Base-by-base conservation (phyloP, 1,284 basidiomycete genomes). In the Ceratobasidium papillatum region DNA sequence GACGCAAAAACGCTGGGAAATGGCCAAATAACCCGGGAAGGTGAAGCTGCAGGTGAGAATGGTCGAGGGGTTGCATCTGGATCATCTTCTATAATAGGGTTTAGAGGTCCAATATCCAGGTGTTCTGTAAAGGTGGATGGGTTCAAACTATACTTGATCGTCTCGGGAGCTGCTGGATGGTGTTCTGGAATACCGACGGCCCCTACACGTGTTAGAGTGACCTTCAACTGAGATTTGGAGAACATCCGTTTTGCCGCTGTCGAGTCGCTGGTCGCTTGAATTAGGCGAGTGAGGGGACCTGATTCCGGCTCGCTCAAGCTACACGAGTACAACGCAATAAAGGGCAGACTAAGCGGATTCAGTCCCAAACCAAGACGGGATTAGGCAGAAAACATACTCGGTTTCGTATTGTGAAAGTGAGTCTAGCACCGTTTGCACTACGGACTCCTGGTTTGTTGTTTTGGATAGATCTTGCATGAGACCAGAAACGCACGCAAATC, bases 401-500 rank as follows among this genome's bases (percentile, higher is more conserved):
- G 34, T 61, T 22, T 27, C 58, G n/a, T 61, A 38, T 19, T 38
- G 34, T 22, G 58, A 61, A 22, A 61, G 58, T 11, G 22, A 5
- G 3, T 41, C 17, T 2, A 61, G 14, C 4, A 61, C 58, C 7
- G 58, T 41, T 11, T 61, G 9, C 58, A 61, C 14, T n/a, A 61
- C 14, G 17, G 58, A 34, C 17, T 61, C 34, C n/a, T 41, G 30
- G 3, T 27, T 61, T 22, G n/a, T 61, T 5, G 58, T 41, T n/a
- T 38, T n/a, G n/a, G 58, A 61, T 22, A 61, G n/a, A 2, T 61
- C 58, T 8, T 14, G 36, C n/a, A 61, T 61, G 34, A 61, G 58
- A 27, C 34, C 25, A 36, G 58, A 34, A 8, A 61, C 36, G 58
- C 58, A 61, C 2, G 58, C 58, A 27, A 75, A 30, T 12, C 75